Base-by-base conservation (phyloP, 306 rosid species). In the Gastrolobium villosum region DNA sequence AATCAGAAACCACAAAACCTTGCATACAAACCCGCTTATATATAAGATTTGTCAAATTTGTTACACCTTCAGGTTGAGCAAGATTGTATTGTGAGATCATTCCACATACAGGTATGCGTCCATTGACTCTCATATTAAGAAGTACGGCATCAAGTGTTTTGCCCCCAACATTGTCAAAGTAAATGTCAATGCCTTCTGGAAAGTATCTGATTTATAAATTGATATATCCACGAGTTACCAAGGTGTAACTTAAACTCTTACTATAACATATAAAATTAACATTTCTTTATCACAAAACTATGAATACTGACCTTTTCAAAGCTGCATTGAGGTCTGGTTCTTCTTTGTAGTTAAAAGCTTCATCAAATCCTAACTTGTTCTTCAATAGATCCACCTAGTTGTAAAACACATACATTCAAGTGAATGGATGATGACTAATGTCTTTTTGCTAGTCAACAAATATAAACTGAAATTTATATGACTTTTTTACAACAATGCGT, bases 311-410 rank as follows among this genome's bases (percentile, higher is more conserved):
- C 87, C 87, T 83, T 79, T 84, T 84, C 26, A 84, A 68, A 9
- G 84, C 45, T 11, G 65, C 81, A 37, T 84, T 13, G 44, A 83
- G 74, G 76, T 83, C 84, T 4, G 45, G 49, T 40, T 79, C 87
- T 60, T 83, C 84, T 41, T 83, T 84, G 70, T 79, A 84, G 78
- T 84, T 65, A 39, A 49, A 82, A 26, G 81, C 85, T 40, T 69
- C 85, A 32, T 81, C 85, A 52, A 50, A 79, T 6, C 85, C 85
- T 1, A 79, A 14, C 66, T 66, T 77, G 8, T 54, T 43, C 67
- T 76, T 76, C 55, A 76, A 81, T 13, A 81, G 49, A 55, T 81
- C 80, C 46, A 74, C 84, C 79, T 79, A 20, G 79, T 72, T 52
- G 48, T 3, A n/a, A 5, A 4, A 55, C 1, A 55, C 59, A 66